phyloP scores from a whole-genome alignment of 345 rosid genomes.

The Laguncularia racemosa region DNA sequence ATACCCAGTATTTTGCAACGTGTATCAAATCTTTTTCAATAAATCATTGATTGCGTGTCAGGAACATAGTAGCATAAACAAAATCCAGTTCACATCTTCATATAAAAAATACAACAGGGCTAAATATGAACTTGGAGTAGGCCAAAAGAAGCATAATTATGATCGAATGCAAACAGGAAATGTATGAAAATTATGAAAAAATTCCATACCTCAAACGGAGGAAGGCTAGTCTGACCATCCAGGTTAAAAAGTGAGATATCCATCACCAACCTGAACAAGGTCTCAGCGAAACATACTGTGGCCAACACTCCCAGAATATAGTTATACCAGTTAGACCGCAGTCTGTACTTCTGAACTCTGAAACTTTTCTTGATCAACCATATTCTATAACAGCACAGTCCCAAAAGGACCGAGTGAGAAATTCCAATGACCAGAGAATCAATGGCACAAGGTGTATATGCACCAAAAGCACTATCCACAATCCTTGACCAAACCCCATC shows the following conservation, averaged over 20 bases:
- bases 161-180: neutral
- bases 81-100: too few species aligned
- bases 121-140: too few species aligned
- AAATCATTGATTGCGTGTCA: too few species aligned
- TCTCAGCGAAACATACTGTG: constrained; percentile 59
- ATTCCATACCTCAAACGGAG: constrained; percentile 73
- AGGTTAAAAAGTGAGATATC: constrained; percentile 53
- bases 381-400: constrained; percentile 58
- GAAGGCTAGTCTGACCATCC: constrained; percentile 44
- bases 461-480: constrained; percentile 63
- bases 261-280: constrained; percentile 62
- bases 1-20: too few species aligned
- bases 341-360: constrained; percentile 47
- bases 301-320: constrained; percentile 54
- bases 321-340: constrained; percentile 59
- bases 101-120: too few species aligned
- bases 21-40: too few species aligned
- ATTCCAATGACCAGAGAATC: constrained; percentile 52
- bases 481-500: constrained; percentile 54
- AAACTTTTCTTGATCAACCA: constrained; percentile 50
- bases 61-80: too few species aligned
- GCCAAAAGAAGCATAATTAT: too few species aligned
- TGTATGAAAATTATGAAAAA: neutral
- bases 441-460: constrained; percentile 67
- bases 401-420: constrained; percentile 65